These are phyloP conservation scores for Hypoxylon sp. DNA, from an alignment of 2,329 filamentous ascomycete genomes.

Conservation along the genomic window DNA sequence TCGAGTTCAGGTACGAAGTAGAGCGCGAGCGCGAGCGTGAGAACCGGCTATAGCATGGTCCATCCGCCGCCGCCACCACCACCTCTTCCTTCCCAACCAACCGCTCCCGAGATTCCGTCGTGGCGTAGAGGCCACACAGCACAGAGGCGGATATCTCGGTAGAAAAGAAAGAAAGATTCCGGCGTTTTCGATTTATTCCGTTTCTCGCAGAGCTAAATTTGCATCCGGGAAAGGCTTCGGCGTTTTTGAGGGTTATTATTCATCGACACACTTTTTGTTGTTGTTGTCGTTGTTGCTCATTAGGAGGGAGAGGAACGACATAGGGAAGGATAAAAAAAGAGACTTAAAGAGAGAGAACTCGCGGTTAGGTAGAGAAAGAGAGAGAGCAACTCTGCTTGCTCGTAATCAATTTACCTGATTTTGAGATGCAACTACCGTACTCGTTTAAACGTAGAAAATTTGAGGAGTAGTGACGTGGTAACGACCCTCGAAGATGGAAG, in stretches of 20 bases:
- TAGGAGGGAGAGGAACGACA: slow-evolving; percentile 26
- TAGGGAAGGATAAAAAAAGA: slow-evolving; percentile 25
- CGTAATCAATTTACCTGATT: slow-evolving; percentile 49
- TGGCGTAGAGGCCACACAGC: background rate
- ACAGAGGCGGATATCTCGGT: background rate
- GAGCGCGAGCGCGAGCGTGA: slow-evolving; percentile 82
- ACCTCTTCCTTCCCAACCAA: slow-evolving; percentile 4
- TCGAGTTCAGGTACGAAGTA: slow-evolving; percentile 98
- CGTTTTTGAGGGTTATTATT: slow-evolving; percentile 46
- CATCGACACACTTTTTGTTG: slow-evolving; percentile 29
- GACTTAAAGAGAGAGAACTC: slow-evolving; percentile 21
- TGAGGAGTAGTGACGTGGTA: background rate
- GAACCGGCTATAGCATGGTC: slow-evolving; percentile 53
- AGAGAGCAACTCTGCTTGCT: slow-evolving; percentile 36
- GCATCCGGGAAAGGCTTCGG: slow-evolving; percentile 52
- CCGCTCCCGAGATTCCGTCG: background rate
- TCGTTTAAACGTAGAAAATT: background rate
- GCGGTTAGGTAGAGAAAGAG: slow-evolving; percentile 28
- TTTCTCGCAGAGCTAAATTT: slow-evolving; percentile 47
- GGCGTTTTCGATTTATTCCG: slow-evolving; percentile 43
- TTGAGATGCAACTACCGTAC: slow-evolving; percentile 16
- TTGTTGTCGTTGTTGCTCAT: slow-evolving; percentile 1
- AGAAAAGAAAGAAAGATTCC: slow-evolving; percentile 24
- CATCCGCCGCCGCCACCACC: background rate
- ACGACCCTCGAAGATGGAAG: background rate